phyloP scores from a whole-genome alignment of 306 rosid species.

The Sesbania bispinosa region DNA sequence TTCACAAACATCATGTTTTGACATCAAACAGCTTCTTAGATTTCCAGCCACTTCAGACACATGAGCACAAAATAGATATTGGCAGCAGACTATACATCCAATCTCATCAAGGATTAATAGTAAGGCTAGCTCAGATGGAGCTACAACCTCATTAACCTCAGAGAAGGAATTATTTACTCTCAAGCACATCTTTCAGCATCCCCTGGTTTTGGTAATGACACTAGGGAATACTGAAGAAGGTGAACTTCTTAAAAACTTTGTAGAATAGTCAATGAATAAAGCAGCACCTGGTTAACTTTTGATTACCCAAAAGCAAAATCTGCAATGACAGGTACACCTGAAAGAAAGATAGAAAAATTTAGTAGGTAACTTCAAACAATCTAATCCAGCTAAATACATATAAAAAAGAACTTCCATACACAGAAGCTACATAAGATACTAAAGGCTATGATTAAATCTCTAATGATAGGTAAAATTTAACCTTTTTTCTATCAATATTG shows the following conservation, averaged over 20 bases:
- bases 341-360: conserved; percentile 9
- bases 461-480: neutral
- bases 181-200: conserved; percentile 97
- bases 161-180: conserved; percentile 44
- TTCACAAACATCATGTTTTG: conserved; percentile 52
- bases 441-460: neutral
- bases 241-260: conserved; percentile 4
- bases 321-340: conserved; percentile 32
- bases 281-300: conserved; percentile 27
- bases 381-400: neutral
- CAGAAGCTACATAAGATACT: neutral
- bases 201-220: conserved; percentile 51
- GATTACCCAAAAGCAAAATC: conserved; percentile 1
- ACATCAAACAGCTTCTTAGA: conserved; percentile 27
- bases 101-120: conserved; percentile 42
- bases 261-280: neutral
- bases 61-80: conserved; percentile 28
- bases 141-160: conserved; percentile 35
- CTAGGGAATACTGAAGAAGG: conserved; percentile 28
- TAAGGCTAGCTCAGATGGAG: conserved; percentile 46
- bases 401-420: neutral
- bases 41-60: conserved; percentile 33
- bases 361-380: conserved; percentile 5
- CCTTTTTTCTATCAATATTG: neutral
- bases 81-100: conserved; percentile 39